Percentiles rank a stretch among this genome's conserved stretches.
These are phyloP conservation scores for Wickerhamomyces mucosus DNA, from an alignment of 805 yeast species.

Conservation along the genomic window DNA sequence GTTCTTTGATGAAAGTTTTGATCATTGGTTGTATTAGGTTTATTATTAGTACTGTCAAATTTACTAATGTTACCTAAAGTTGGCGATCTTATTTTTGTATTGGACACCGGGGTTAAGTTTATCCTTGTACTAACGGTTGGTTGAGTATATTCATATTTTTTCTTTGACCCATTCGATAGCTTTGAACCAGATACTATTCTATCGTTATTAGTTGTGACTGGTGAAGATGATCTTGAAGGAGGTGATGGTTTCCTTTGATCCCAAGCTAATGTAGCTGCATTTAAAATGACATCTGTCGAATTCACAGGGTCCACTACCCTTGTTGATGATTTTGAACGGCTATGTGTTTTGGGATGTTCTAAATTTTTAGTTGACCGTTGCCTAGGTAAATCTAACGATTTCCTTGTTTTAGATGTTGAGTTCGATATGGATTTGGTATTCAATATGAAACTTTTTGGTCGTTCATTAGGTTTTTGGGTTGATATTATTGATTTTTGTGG, in stretches of 20 bases:
- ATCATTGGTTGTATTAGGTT: slow-evolving; percentile 1
- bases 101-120: slow-evolving; percentile 15
- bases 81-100: slow-evolving; percentile 2
- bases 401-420: slow-evolving; percentile 4
- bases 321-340: too few species aligned
- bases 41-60: slow-evolving; percentile 3
- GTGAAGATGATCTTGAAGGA: slow-evolving; percentile 9
- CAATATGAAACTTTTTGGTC: too few species aligned
- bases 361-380: slow-evolving; percentile 2
- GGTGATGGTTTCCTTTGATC: slow-evolving; percentile 10
- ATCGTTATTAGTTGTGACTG: slow-evolving; percentile 2
- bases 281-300: slow-evolving; percentile 12
- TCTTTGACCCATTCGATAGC: slow-evolving; percentile 1
- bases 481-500: background rate
- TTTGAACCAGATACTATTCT: slow-evolving; percentile 2
- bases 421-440: too few species aligned
- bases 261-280: slow-evolving; percentile 21
- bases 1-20: slow-evolving; percentile 1
- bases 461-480: background rate
- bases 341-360: slow-evolving; percentile 19
- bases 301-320: too few species aligned
- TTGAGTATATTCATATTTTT: slow-evolving; percentile 18
- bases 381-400: slow-evolving; percentile 9
- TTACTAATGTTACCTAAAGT: background rate
- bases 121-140: slow-evolving; percentile 20